Evolutionary conservation across 2,329 filamentous ascomycete species (phyloP).

Genomic region (Rutstroemia sydowiana): DNA sequence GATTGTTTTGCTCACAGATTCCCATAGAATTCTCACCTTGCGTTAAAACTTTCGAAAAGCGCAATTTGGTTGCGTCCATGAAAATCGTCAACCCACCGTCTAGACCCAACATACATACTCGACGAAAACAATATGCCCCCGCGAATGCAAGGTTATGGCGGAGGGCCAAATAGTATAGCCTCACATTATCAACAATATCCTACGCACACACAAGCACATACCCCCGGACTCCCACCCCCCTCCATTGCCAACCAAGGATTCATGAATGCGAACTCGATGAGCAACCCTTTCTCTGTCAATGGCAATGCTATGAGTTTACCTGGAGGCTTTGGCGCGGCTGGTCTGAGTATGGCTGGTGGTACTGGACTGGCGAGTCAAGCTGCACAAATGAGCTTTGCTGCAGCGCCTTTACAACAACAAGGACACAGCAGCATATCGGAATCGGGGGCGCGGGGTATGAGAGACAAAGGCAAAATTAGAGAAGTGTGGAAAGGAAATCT

Average conservation of each 20-base stretch:
- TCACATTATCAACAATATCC: conserved; percentile 39
- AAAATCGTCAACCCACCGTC: conserved; percentile 26
- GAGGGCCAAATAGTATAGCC: conserved; percentile 26
- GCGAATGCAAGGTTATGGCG: conserved; percentile 30
- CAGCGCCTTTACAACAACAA: conserved; percentile 57
- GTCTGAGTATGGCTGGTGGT: conserved; percentile 40
- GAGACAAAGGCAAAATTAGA: conserved; percentile 72
- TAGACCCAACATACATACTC: conserved; percentile 27
- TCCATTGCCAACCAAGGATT: conserved; percentile 64
- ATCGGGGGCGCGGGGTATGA: conserved; percentile 45
- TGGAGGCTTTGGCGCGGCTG: conserved; percentile 50
- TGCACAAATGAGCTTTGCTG: conserved; percentile 79
- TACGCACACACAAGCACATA: conserved; percentile 39
- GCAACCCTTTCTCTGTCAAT: conserved; percentile 58
- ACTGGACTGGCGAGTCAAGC: conserved; percentile 80
- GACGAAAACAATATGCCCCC: conserved; percentile 30
- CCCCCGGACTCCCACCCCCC: conserved; percentile 43
- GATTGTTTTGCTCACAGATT: not conserved
- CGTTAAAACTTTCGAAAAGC: conserved; percentile 1
- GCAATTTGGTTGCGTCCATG: conserved; percentile 29
- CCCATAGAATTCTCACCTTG: not conserved
- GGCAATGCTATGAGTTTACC: conserved; percentile 47
- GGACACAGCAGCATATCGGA: conserved; percentile 46
- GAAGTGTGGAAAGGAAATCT: conserved; percentile 95
- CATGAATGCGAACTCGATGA: conserved; percentile 58